These are phyloP conservation scores for Clonostachys rosea DNA, from an alignment of 2,329 filamentous ascomycete species.

Conservation along the genomic window DNA sequence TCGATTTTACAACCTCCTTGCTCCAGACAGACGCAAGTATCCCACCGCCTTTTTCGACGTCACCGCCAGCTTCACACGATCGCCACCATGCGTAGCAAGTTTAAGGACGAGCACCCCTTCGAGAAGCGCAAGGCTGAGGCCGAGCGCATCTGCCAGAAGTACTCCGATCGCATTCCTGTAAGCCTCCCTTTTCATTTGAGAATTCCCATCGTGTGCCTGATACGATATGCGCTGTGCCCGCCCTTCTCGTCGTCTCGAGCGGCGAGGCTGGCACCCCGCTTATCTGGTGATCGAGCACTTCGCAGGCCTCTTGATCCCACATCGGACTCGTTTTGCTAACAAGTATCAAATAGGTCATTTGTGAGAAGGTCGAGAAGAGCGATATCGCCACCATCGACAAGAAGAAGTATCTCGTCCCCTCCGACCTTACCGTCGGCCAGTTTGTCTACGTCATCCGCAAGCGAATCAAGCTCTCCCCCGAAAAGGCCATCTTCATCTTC, in stretches of 20 bases:
- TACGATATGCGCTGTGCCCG: neutral
- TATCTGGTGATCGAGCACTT: too few species aligned
- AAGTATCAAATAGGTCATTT: slow-evolving; percentile 74
- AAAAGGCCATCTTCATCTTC: slow-evolving; percentile 99
- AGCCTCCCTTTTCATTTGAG: slow-evolving; percentile 30
- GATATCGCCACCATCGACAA: slow-evolving; percentile 99
- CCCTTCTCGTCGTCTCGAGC: too few species aligned
- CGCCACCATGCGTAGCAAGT: slow-evolving; percentile 91
- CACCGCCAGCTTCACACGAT: slow-evolving; percentile 13
- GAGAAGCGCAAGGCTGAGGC: slow-evolving; percentile 99
- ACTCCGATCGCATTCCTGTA: slow-evolving; percentile 96
- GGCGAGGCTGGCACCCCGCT: too few species aligned
- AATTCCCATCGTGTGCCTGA: neutral
- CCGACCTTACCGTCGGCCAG: slow-evolving; percentile 96
- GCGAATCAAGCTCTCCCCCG: slow-evolving; percentile 97
- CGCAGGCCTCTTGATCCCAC: too few species aligned
- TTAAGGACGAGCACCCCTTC: slow-evolving; percentile 99
- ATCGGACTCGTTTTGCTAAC: too few species aligned
- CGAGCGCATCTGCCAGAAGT: slow-evolving; percentile 98
- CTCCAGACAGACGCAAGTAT: slow-evolving; percentile 1
- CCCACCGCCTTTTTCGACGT: neutral
- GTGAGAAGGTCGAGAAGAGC: slow-evolving; percentile 98
- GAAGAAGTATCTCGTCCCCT: slow-evolving; percentile 99
- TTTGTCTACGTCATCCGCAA: slow-evolving; percentile 99
- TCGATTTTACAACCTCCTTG: slow-evolving; percentile 1